These are phyloP conservation scores for Entrophospora sp. DNA, from an alignment of 192 early-diverging fungal species.

Conservation along the genomic window DNA sequence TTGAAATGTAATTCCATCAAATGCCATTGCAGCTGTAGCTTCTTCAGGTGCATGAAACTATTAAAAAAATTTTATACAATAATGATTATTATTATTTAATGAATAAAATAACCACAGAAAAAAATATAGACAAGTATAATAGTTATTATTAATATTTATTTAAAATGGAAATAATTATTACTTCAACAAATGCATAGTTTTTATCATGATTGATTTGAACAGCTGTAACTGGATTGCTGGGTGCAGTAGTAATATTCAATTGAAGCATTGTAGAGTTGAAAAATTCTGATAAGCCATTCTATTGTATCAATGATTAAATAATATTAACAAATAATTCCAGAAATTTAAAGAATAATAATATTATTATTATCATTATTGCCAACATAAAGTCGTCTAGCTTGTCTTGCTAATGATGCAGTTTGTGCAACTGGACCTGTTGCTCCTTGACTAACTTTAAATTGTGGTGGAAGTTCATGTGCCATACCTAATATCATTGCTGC, in stretches of 20 bases:
- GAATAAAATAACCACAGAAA: not conserved
- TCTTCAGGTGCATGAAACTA: conserved; percentile 84
- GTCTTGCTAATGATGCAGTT: conserved; percentile 53
- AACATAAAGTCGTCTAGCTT: conserved; percentile 82
- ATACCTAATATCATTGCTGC: conserved; percentile 43
- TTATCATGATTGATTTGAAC: conserved; percentile 91
- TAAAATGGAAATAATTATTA: conserved; percentile 27
- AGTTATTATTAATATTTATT: too few relatives aligned
- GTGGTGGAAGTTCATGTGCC: conserved; percentile 34
- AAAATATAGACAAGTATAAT: too few relatives aligned
- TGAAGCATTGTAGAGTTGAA: conserved; percentile 83
- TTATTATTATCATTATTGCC: conserved; percentile 77
- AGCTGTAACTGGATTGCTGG: conserved; percentile 62
- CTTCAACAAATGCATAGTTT: conserved; percentile 93
- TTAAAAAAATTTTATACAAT: not conserved
- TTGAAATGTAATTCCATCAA: conserved; percentile 87
- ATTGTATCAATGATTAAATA: conserved; percentile 1
- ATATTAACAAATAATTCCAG: not conserved
- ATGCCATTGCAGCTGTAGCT: conserved; percentile 82
- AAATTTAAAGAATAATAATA: conserved; percentile 24
- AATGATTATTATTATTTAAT: not conserved
- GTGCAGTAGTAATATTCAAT: conserved; percentile 58
- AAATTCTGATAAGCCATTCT: conserved; percentile 66
- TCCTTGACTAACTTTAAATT: conserved; percentile 36
- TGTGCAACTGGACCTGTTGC: conserved; percentile 40